A percentile compares a stretch with the other conserved stretches of the same genome.
Conservation (phyloP, 2,329 filamentous ascomycete genomes). For the Phialophora expanda region DNA sequence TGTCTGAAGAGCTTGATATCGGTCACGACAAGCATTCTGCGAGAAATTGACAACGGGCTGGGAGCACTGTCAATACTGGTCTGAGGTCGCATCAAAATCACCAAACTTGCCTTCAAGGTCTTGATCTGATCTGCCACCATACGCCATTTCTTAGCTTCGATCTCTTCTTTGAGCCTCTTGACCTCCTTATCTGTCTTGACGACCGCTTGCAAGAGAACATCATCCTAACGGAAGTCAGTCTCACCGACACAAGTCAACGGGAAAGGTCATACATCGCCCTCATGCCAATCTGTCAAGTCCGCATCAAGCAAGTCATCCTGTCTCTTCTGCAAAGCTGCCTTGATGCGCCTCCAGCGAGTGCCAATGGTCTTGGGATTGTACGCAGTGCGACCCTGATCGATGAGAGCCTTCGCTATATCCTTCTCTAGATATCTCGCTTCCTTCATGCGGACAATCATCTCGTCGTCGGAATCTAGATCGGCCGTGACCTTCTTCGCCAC, state of each 20-base stretch:
- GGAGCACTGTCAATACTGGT: slow-evolving; percentile 21
- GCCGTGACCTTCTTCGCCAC: slow-evolving; percentile 51
- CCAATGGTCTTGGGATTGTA: slow-evolving; percentile 56
- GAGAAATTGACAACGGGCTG: slow-evolving; percentile 51
- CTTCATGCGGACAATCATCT: slow-evolving; percentile 46
- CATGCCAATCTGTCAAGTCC: slow-evolving; percentile 57
- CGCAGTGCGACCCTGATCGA: slow-evolving; percentile 49
- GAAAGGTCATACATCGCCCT: slow-evolving; percentile 51
- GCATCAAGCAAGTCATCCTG: slow-evolving; percentile 55
- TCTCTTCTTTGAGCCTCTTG: slow-evolving; percentile 47
- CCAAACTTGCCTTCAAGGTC: slow-evolving; percentile 42
- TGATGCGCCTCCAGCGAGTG: slow-evolving; percentile 55
- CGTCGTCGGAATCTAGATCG: slow-evolving; percentile 56
- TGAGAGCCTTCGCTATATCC: slow-evolving; percentile 51
- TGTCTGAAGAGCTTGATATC: slow-evolving; percentile 48
- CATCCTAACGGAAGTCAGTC: slow-evolving; percentile 47
- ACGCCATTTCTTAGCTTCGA: slow-evolving; percentile 53
- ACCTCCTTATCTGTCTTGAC: slow-evolving; percentile 52
- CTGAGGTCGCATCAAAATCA: neutral
- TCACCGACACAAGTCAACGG: neutral
- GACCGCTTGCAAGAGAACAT: slow-evolving; percentile 50
- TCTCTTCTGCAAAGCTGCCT: slow-evolving; percentile 49
- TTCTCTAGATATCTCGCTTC: slow-evolving; percentile 47
- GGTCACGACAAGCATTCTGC: slow-evolving; percentile 53
- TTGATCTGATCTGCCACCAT: slow-evolving; percentile 53